Conservation (phyloP, 2,329 filamentous ascomycete species). For the Penicillium glabrum region DNA sequence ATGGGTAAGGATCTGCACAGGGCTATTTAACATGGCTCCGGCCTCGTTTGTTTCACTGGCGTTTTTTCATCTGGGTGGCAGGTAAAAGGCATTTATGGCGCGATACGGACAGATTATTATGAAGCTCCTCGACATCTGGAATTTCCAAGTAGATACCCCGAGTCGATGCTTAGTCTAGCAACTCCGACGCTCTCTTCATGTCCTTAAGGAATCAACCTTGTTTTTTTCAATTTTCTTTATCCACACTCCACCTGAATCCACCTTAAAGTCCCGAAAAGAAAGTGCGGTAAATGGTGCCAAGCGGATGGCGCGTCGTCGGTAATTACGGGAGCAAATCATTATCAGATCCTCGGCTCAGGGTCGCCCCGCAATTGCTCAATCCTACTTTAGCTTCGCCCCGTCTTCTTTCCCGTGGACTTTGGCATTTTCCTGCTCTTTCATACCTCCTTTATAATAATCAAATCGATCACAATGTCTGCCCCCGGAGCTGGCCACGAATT, state of each 20-base stretch:
- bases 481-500: conserved; percentile 75
- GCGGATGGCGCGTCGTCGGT: conserved; percentile 12
- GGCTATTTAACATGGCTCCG: conserved; percentile 26
- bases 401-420: not conserved
- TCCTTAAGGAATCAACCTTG: conserved; percentile 9
- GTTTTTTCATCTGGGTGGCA: conserved; percentile 31
- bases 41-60: conserved; percentile 32
- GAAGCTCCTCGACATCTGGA: conserved; percentile 46
- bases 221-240: not conserved
- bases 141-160: conserved; percentile 50
- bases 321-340: conserved; percentile 19
- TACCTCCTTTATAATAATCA: not conserved
- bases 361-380: conserved; percentile 20
- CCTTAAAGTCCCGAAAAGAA: not conserved
- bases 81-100: conserved; percentile 43
- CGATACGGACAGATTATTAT: conserved; percentile 41
- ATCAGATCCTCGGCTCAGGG: conserved; percentile 27
- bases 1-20: conserved; percentile 30
- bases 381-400: conserved; percentile 15
- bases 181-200: conserved; percentile 34
- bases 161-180: conserved; percentile 50
- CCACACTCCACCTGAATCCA: not conserved
- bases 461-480: conserved; percentile 40
- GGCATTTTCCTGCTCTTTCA: not conserved
- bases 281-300: conserved; percentile 8